Base-by-base conservation (phyloP, 2,329 filamentous ascomycete genomes). In the Metarhizium rileyi region DNA sequence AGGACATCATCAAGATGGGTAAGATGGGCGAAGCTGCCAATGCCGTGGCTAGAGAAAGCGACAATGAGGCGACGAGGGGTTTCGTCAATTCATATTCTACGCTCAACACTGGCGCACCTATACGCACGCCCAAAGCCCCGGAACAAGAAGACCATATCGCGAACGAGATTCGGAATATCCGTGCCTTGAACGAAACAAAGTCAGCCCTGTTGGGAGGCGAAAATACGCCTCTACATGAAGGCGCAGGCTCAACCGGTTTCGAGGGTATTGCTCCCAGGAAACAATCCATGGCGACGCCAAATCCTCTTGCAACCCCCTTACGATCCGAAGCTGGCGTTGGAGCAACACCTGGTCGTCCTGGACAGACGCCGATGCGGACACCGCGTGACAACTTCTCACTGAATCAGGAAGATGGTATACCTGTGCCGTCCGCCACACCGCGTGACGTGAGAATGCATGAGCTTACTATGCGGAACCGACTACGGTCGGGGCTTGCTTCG, bases 1-100 rank as follows among this genome's bases (percentile, higher is more conserved):
- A 98, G 63, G 90, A 96, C 57, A 97, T 98, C 61, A 89, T 98
- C 56, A 98, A 98, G 73, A 95, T 97, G 90, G 91, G 93, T 42
- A 87, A 95, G 78, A 81, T 90, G 52, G 93, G 91, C 35, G 90
- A 96, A 62, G 83, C 85, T 47, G 93, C 93, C 41, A 90, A 83
- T 60, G 72, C 77, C 54, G 74, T 87, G 64, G 88, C 87, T 4
- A 80, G 80, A 42, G 81, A 83, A 48, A 86, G 87, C 63, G 89
- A 95, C 52, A 94, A 90, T 55, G 82, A 89, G 62, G 82, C 87
- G 47, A 95, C 90, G 0, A 81, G 86, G 56, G 90, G 90, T 4
- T 74, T 98, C 43, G 79, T 97, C 51, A 89, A 88, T 56, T 87
- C 90, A 58, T 98, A 98, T 66, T 81, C 86, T 16, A 83, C 80